Evolutionary conservation across 331 rosid species (phyloP).

Genomic region (Cydonia oblonga): DNA sequence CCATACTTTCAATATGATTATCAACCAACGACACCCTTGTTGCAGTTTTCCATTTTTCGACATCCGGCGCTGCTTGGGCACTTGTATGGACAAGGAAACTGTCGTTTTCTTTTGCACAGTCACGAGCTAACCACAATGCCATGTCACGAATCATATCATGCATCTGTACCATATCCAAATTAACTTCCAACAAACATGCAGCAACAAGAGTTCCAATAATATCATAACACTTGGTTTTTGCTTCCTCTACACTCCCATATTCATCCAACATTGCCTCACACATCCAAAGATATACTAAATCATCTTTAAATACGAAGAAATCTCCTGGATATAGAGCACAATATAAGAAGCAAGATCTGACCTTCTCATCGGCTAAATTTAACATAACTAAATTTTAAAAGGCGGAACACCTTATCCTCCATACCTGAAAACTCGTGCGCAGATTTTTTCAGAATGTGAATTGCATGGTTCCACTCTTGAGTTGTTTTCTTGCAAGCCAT

Average conservation of each 20-base stretch:
- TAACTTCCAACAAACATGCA: neutral
- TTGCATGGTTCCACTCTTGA: neutral
- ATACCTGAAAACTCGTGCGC: constrained; percentile 8
- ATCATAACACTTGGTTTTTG: neutral
- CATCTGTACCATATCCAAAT: neutral
- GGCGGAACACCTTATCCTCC: neutral
- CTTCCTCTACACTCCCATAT: neutral
- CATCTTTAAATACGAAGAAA: neutral
- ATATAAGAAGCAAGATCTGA: constrained; percentile 7
- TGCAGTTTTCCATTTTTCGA: neutral
- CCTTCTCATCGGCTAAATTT: neutral
- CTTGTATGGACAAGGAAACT: neutral
- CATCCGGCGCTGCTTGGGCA: neutral
- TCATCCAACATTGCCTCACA: neutral
- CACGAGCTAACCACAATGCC: constrained; percentile 6
- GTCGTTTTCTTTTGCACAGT: neutral
- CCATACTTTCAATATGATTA: neutral
- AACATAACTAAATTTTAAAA: neutral
- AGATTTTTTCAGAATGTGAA: neutral
- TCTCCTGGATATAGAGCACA: constrained; percentile 2
- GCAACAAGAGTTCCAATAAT: neutral
- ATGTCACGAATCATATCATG: constrained; percentile 5
- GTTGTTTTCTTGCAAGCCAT: constrained; percentile 8
- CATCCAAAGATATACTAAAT: neutral
- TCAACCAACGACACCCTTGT: neutral